These are phyloP conservation scores for Thraustochytrium sp. DNA, from an alignment of 352 stramenopile species.

Conservation along the genomic window DNA sequence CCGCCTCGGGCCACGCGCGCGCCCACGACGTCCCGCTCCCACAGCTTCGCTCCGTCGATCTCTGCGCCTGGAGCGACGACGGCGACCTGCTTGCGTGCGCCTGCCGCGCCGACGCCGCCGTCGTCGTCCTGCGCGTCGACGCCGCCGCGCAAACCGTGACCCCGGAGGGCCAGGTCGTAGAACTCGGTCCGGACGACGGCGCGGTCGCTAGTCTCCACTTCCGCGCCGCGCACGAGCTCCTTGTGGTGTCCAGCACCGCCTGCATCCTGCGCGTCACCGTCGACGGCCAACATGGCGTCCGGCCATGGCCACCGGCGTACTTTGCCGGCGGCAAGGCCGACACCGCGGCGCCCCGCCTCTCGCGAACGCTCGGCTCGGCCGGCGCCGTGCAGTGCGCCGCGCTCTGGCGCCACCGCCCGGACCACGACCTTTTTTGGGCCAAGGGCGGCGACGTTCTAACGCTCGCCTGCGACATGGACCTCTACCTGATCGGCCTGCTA, in stretches of 20 bases:
- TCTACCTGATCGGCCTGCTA: constrained; percentile 6
- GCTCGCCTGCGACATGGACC: background rate
- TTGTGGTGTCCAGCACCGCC: background rate
- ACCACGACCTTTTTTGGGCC: background rate
- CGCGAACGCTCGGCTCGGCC: background rate
- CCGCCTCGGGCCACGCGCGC: background rate
- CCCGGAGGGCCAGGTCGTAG: background rate
- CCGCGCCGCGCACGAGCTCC: background rate
- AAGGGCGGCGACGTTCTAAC: background rate
- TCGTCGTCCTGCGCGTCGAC: background rate
- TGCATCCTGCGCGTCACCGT: constrained; percentile 13
- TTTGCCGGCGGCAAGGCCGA: background rate
- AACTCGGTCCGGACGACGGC: background rate
- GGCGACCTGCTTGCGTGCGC: background rate
- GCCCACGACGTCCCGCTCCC: background rate
- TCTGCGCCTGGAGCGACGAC: background rate
- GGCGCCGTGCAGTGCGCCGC: background rate
- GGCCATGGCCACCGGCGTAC: background rate
- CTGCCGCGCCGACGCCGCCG: background rate
- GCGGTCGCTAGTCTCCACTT: constrained; percentile 1
- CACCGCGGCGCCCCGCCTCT: background rate
- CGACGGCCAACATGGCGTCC: background rate
- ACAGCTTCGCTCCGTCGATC: background rate
- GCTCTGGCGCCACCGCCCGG: background rate
- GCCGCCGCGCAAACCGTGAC: background rate